Base-by-base conservation (phyloP, 805 yeast species). In the Saccharomyces paradoxus region DNA sequence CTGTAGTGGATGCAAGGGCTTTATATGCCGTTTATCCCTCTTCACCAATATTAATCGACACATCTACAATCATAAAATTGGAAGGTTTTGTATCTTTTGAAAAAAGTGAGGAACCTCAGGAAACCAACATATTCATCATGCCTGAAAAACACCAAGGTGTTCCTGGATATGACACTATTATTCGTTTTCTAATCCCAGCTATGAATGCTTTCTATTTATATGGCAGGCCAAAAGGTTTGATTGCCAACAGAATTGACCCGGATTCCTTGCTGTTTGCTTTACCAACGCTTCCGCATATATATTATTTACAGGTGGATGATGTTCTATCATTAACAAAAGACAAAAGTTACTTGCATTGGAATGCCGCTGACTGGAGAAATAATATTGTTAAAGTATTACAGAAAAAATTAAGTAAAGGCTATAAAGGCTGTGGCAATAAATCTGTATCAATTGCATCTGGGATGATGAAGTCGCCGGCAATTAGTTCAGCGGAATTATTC, bases 21-120 rank as follows among this genome's bases (percentile, higher is more conserved):
- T 84, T 89, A 21, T 85, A 86, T 60, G 97, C 99, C 0, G 83
- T 91, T 14, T 94, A 89, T 70, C 99, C 99, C 12, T 90, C 88
- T 64, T 79, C 90, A 50, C 84, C 85, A 27, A 74, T 81, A 57
- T 80, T 92, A 58, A 87, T 94, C 58, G 96, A 92, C 71, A 83
- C 83, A 57, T 83, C 92, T 53, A 89, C 97, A 1, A 83, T 94
- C 80, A 79, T 92, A 66, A 94, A 94, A 67, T 70, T 92, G 53
- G 97, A 91, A 67, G 97, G 97, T 49, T 75, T 79, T 46, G 88
- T 91, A 31, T 72, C 76, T 53, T 86, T 86, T 59, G 79, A 79
- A 53, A 74, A 75, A 54, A 73, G 75, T 49, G 77, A 77, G 17
- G 69, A 71, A 0, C 78, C 83, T 13, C 78, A 78, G 57, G 82